Evolutionary conservation across 257 asterid species (phyloP).

Genomic region (Apocynum venetum): DNA sequence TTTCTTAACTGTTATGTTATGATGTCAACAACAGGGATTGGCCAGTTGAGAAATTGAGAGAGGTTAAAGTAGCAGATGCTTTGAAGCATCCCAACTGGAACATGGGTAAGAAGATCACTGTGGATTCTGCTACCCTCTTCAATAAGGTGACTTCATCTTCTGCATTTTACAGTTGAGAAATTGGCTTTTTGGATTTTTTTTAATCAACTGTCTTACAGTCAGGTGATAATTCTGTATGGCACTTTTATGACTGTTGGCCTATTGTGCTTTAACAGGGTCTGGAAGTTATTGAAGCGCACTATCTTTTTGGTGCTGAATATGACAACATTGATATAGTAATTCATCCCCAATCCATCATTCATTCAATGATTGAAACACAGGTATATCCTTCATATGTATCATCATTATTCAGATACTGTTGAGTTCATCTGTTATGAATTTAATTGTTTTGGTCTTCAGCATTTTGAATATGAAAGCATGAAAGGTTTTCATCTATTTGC

Average conservation of each 20-base stretch:
- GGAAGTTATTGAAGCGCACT: constrained; percentile 99
- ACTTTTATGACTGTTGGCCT: neutral
- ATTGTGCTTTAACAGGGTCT: constrained; percentile 55
- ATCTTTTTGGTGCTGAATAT: constrained; percentile 89
- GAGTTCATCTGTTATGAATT: neutral
- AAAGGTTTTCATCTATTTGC: constrained; percentile 15
- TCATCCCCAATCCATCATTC: constrained; percentile 96
- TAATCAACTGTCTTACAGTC: too few species aligned
- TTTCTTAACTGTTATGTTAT: neutral
- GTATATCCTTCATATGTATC: constrained; percentile 23
- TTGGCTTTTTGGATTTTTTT: neutral
- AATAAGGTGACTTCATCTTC: constrained; percentile 61
- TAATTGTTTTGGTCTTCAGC: neutral
- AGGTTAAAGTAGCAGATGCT: constrained; percentile 97
- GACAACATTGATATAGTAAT: constrained; percentile 85
- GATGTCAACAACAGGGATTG: constrained; percentile 55
- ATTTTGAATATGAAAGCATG: neutral
- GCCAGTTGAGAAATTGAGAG: constrained; percentile 90
- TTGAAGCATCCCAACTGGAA: constrained; percentile 99
- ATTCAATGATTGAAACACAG: constrained; percentile 97
- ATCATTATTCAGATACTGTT: neutral
- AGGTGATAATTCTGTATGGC: neutral
- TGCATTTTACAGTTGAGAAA: neutral
- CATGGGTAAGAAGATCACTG: constrained; percentile 98
- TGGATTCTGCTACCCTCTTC: constrained; percentile 97